Evolutionary conservation across 257 asterid genomes (phyloP).

Genomic region (Nicotiana noctiflora): DNA sequence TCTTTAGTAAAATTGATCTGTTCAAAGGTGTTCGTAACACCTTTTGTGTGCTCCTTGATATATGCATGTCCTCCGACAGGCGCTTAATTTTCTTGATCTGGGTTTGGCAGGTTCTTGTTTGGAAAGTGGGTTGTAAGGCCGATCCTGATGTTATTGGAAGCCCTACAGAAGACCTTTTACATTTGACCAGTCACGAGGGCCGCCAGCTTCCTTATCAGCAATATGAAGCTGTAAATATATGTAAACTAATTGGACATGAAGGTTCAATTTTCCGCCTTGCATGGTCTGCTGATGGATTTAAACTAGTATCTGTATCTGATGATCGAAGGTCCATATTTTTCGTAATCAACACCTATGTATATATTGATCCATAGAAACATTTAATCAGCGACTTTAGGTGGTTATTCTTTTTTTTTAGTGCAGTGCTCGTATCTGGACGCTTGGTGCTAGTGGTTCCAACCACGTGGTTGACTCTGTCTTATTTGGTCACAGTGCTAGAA

Average conservation of each 20-base stretch:
- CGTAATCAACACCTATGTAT: not conserved
- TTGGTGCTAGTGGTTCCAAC: slow-evolving; percentile 31
- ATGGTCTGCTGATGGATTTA: slow-evolving; percentile 70
- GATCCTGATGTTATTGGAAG: slow-evolving; percentile 20
- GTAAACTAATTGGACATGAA: slow-evolving; percentile 85
- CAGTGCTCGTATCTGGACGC: slow-evolving; percentile 93
- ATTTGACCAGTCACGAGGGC: slow-evolving; percentile 16
- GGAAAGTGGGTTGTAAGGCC: slow-evolving; percentile 54
- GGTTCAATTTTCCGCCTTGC: slow-evolving; percentile 94
- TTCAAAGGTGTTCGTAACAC: not conserved
- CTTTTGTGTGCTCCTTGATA: slow-evolving; percentile 3
- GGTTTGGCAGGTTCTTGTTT: slow-evolving; percentile 60
- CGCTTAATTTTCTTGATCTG: not conserved
- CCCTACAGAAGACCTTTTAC: slow-evolving; percentile 22
- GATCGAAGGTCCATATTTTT: slow-evolving; percentile 65
- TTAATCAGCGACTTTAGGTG: not conserved
- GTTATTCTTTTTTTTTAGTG: slow-evolving; percentile 11
- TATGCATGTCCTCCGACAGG: slow-evolving; percentile 2
- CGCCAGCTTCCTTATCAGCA: slow-evolving; percentile 23
- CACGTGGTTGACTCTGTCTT: slow-evolving; percentile 51
- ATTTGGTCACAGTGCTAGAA: slow-evolving; percentile 90
- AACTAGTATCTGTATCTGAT: slow-evolving; percentile 88
- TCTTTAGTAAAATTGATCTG: not conserved
- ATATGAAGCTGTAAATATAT: slow-evolving; percentile 49
- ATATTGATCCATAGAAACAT: not conserved